phyloP scores from a whole-genome alignment of 2,329 filamentous ascomycete genomes.

The Macroventuria anomochaeta region DNA sequence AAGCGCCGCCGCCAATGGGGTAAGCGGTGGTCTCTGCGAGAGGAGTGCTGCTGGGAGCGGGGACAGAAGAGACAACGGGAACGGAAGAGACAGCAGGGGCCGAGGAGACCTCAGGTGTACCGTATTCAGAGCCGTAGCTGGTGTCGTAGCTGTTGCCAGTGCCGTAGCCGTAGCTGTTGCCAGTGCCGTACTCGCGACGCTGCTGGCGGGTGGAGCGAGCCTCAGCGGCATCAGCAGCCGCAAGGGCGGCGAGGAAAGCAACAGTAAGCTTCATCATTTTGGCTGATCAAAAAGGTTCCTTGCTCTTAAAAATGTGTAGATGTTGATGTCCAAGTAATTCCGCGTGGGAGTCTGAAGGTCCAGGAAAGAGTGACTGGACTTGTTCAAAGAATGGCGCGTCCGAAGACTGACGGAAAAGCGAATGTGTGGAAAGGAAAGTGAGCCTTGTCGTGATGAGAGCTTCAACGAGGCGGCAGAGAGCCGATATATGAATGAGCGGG shows the following conservation, averaged over 20 bases:
- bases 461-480: conserved; percentile 17
- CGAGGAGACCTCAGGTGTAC: conserved; percentile 16
- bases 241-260: conserved; percentile 42
- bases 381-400: conserved; percentile 45
- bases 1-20: conserved; percentile 1
- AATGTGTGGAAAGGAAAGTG: conserved; percentile 43
- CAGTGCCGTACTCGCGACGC: conserved; percentile 35
- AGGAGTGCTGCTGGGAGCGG: conserved; percentile 6
- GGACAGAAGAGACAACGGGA: conserved; percentile 1
- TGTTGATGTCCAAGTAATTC: conserved; percentile 37
- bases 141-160: conserved; percentile 22
- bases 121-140: conserved; percentile 17
- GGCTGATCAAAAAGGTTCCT: conserved; percentile 27
- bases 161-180: no score
- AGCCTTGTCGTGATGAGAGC: conserved; percentile 46
- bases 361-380: conserved; percentile 49
- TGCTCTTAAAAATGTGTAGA: conserved; percentile 32
- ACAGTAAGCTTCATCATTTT: conserved; percentile 44
- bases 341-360: conserved; percentile 32
- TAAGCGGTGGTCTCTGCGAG: conserved; percentile 1
- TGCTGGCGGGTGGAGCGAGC: conserved; percentile 38
- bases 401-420: conserved; percentile 42
- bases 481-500: conserved; percentile 44
- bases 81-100: conserved; percentile 10
- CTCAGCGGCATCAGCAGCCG: conserved; percentile 30